phyloP scores from a whole-genome alignment of 2,329 filamentous ascomycete species.

The Fusarium pseudocircinatum region DNA sequence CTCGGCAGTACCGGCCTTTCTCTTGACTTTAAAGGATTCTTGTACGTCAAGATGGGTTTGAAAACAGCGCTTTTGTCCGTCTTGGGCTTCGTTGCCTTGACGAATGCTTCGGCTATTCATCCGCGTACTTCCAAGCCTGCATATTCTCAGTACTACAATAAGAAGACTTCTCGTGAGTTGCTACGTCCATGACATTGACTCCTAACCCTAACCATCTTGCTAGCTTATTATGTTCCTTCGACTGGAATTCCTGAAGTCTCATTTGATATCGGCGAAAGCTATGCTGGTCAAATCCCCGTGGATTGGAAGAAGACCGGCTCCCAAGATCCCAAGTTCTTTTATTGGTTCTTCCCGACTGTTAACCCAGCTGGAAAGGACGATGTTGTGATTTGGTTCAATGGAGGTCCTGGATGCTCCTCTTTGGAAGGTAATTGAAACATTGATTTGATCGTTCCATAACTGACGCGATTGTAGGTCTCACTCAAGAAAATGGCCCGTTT shows the following conservation, averaged over 20 bases:
- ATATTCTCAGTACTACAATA: slow-evolving; percentile 9
- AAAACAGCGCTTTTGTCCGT: neutral
- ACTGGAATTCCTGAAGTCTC: neutral
- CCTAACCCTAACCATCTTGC: too few relatives aligned
- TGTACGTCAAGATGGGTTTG: neutral
- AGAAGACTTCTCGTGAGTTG: slow-evolving; percentile 9
- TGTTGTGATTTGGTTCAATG: slow-evolving; percentile 37
- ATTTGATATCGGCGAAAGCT: slow-evolving; percentile 16
- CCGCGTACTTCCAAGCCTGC: neutral
- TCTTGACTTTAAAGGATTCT: neutral
- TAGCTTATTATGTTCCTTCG: neutral
- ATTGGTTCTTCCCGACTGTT: slow-evolving; percentile 38
- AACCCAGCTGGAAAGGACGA: slow-evolving; percentile 38
- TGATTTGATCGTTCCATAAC: accelerated
- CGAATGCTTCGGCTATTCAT: slow-evolving; percentile 4
- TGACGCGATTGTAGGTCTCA: neutral
- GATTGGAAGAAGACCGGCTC: slow-evolving; percentile 14
- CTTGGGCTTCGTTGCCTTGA: neutral
- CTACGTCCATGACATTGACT: too few relatives aligned
- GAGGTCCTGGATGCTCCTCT: slow-evolving; percentile 25
- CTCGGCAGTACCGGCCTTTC: accelerated
- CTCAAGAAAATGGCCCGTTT: slow-evolving; percentile 17
- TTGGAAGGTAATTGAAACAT: neutral
- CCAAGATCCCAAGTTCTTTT: slow-evolving; percentile 33
- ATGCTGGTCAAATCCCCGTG: slow-evolving; percentile 14